These are phyloP conservation scores for Avena sativa DNA, from an alignment of 176 grass and related monocot genomes.

Conservation along the genomic window DNA sequence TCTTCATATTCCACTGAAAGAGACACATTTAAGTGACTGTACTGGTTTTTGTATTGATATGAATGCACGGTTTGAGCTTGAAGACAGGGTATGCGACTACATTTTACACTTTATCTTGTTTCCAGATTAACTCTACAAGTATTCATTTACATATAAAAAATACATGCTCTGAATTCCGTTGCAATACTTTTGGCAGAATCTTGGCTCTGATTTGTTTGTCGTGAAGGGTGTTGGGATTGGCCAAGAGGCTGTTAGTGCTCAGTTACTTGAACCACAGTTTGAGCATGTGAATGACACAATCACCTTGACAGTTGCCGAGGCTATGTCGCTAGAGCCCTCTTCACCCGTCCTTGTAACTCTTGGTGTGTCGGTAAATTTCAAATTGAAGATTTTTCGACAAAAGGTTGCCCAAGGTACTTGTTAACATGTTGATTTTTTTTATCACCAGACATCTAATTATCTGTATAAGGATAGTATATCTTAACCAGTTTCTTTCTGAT, in stretches of 20 bases:
- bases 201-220: conserved; percentile 92
- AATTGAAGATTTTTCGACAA: conserved; percentile 78
- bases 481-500: neutral
- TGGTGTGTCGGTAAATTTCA: conserved; percentile 74
- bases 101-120: conserved; percentile 20
- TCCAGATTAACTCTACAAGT: conserved; percentile 27
- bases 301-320: conserved; percentile 90
- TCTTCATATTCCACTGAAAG: conserved; percentile 88
- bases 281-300: conserved; percentile 81
- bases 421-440: conserved; percentile 29
- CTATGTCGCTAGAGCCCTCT: conserved; percentile 92
- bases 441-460: neutral
- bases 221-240: conserved; percentile 89
- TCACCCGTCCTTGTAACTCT: conserved; percentile 90
- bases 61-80: conserved; percentile 80
- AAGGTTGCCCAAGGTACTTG: conserved; percentile 75
- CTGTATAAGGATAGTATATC: neutral
- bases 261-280: conserved; percentile 80
- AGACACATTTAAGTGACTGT: conserved; percentile 93
- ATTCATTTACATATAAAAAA: conserved; percentile 29
- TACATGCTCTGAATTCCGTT: conserved; percentile 41
- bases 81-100: conserved; percentile 74
- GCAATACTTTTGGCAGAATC: conserved; percentile 53
- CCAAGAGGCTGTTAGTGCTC: conserved; percentile 80
- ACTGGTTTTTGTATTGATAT: conserved; percentile 91